Conservation (phyloP, 768 basidiomycete species). For the Exidia glandulosa region DNA sequence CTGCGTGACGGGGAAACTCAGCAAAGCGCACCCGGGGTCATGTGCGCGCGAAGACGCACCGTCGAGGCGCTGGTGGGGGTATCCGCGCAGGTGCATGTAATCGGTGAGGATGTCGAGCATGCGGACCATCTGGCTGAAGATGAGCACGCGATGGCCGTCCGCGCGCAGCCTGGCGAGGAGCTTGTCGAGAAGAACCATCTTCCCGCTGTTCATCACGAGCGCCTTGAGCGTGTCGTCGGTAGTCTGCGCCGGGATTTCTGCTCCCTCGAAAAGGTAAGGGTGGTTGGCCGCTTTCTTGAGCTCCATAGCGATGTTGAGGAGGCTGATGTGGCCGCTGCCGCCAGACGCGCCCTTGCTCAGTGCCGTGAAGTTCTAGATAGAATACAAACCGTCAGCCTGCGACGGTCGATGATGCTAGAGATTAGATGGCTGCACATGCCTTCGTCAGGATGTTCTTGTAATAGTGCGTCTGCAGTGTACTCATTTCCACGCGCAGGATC, state of each 20-base stretch:
- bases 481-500: constrained; percentile 96
- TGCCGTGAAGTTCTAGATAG: constrained; percentile 85
- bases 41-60: constrained; percentile 50
- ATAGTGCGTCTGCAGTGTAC: constrained; percentile 88
- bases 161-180: constrained; percentile 78
- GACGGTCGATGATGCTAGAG: constrained; percentile 2
- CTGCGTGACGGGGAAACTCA: constrained; percentile 7
- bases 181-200: constrained; percentile 97
- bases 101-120: constrained; percentile 98
- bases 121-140: constrained; percentile 99
- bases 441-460: constrained; percentile 98
- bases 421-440: constrained; percentile 28
- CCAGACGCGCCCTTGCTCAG: constrained; percentile 83
- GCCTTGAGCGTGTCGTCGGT: constrained; percentile 83
- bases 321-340: constrained; percentile 74
- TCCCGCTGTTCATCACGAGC: constrained; percentile 97
- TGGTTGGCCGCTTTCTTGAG: constrained; percentile 98
- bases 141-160: constrained; percentile 93
- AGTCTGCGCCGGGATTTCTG: constrained; percentile 53
- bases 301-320: constrained; percentile 98
- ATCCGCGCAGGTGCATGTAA: constrained; percentile 84
- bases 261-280: constrained; percentile 95
- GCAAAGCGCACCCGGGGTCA: background rate
- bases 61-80: constrained; percentile 88
- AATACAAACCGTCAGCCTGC: no score